A percentile compares a stretch with the other conserved stretches of the same genome.
Evolutionary conservation across 352 stramenopile genomes (phyloP).

Genomic region (Pythium aristosporum): DNA sequence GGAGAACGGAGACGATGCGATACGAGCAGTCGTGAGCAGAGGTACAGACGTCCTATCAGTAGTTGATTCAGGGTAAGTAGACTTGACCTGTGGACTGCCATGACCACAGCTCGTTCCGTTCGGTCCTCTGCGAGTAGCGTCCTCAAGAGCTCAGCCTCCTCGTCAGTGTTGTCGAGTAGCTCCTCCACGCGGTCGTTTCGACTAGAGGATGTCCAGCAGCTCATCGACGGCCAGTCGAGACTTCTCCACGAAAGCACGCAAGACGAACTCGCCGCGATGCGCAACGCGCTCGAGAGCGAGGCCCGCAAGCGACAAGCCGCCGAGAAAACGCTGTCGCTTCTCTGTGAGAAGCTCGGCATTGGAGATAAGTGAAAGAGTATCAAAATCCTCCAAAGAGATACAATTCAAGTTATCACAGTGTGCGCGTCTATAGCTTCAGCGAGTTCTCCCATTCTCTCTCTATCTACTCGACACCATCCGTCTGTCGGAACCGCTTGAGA

Average conservation of each 20-base stretch:
- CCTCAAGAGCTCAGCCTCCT: constrained; percentile 16
- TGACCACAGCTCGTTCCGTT: not conserved
- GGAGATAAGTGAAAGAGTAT: constrained; percentile 18
- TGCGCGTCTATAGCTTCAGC: not conserved
- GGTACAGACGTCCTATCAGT: not conserved
- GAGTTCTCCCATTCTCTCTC: not conserved
- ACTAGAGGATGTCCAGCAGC: constrained; percentile 38
- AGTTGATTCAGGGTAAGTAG: not conserved
- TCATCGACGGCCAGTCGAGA: constrained; percentile 37
- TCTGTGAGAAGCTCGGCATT: constrained; percentile 45
- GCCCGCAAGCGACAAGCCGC: constrained; percentile 38
- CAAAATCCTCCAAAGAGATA: not conserved
- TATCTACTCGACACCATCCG: constrained; percentile 66
- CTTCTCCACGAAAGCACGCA: constrained; percentile 33
- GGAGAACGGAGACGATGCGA: not conserved
- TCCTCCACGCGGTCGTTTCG: constrained; percentile 23
- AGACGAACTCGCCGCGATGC: constrained; percentile 30
- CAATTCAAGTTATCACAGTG: not conserved
- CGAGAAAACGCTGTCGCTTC: constrained; percentile 40
- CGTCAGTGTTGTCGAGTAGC: constrained; percentile 25
- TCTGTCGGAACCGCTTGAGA: constrained; percentile 84
- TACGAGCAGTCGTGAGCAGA: constrained; percentile 13
- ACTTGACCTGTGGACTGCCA: not conserved
- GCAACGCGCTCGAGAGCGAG: constrained; percentile 32
- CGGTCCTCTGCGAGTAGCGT: constrained; percentile 1